phyloP scores from a whole-genome alignment of 2,329 filamentous ascomycete genomes.

The Coleophoma eucalyptorum region DNA sequence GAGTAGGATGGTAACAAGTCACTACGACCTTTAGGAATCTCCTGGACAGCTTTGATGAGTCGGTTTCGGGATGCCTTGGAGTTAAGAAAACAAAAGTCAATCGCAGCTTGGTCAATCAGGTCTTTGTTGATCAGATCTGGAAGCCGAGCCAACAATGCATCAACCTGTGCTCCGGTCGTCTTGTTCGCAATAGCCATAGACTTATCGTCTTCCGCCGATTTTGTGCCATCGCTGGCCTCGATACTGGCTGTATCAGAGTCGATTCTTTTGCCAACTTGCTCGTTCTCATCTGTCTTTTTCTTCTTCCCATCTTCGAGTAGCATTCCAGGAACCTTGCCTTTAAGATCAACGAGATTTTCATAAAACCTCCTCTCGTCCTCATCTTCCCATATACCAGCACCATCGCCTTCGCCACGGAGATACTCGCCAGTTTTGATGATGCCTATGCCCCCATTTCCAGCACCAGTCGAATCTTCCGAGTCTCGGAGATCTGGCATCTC shows the following conservation, averaged over 20 bases:
- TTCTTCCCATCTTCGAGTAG: constrained; percentile 93
- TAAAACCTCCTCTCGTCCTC: constrained; percentile 98
- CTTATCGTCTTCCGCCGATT: constrained; percentile 66
- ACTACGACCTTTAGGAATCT: constrained; percentile 89
- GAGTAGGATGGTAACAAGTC: constrained; percentile 90
- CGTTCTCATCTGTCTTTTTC: constrained; percentile 80
- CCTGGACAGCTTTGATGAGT: constrained; percentile 86
- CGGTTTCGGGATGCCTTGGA: constrained; percentile 97
- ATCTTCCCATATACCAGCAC: constrained; percentile 96
- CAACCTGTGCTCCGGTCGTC: constrained; percentile 94
- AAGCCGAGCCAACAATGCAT: constrained; percentile 81
- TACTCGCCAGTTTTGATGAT: constrained; percentile 94
- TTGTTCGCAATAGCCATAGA: constrained; percentile 97
- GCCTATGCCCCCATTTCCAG: constrained; percentile 76
- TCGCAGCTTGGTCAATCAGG: constrained; percentile 82
- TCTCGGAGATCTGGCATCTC: constrained; percentile 95
- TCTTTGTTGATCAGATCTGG: constrained; percentile 92
- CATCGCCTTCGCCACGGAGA: constrained; percentile 82
- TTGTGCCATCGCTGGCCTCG: constrained; percentile 40
- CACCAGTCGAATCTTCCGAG: constrained; percentile 64
- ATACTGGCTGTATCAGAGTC: constrained; percentile 46
- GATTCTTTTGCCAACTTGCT: constrained; percentile 74
- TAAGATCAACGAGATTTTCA: constrained; percentile 91
- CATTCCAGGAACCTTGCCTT: constrained; percentile 92
- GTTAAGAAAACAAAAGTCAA: constrained; percentile 97